Percentiles rank a stretch among this genome's conserved stretches.
These are phyloP conservation scores for Talaromyces sp. DNA, from an alignment of 2,329 filamentous ascomycete species.

Conservation along the genomic window DNA sequence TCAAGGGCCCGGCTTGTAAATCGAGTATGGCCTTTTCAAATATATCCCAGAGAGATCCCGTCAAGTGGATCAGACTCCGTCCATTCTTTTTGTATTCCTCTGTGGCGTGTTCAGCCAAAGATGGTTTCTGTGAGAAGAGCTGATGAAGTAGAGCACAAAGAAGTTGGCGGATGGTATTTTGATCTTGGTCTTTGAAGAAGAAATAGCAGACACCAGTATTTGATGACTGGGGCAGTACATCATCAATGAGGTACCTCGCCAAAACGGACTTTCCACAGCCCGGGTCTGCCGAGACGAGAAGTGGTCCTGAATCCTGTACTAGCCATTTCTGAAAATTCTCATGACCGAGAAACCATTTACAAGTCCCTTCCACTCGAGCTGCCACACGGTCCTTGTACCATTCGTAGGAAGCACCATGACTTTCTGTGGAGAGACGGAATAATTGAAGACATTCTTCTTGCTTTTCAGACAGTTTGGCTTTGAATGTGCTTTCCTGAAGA, in stretches of 20 bases:
- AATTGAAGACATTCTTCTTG: conserved; percentile 13
- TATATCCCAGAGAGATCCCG: conserved; percentile 38
- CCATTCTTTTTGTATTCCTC: conserved; percentile 28
- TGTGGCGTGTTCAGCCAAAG: conserved; percentile 39
- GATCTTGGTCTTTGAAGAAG: conserved; percentile 48
- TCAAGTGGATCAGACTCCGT: conserved; percentile 21
- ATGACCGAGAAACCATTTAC: conserved; percentile 23
- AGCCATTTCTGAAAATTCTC: conserved; percentile 11
- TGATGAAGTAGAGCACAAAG: conserved; percentile 49
- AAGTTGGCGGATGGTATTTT: conserved; percentile 38
- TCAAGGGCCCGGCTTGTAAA: conserved; percentile 30
- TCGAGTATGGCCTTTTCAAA: conserved; percentile 31
- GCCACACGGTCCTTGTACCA: conserved; percentile 27
- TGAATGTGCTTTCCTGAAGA: background rate
- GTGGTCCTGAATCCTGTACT: conserved; percentile 6
- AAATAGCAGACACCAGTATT: conserved; percentile 49
- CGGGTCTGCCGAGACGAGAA: conserved; percentile 1
- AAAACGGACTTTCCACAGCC: conserved; percentile 6
- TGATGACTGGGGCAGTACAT: background rate
- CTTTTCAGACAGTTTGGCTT: background rate
- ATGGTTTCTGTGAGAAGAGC: conserved; percentile 36
- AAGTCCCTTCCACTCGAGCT: conserved; percentile 36
- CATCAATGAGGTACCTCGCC: background rate
- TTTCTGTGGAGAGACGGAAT: conserved; percentile 8
- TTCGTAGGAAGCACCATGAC: conserved; percentile 5